These are phyloP conservation scores for Pezicula carpinea DNA, from an alignment of 2,329 filamentous ascomycete species.

Conservation along the genomic window DNA sequence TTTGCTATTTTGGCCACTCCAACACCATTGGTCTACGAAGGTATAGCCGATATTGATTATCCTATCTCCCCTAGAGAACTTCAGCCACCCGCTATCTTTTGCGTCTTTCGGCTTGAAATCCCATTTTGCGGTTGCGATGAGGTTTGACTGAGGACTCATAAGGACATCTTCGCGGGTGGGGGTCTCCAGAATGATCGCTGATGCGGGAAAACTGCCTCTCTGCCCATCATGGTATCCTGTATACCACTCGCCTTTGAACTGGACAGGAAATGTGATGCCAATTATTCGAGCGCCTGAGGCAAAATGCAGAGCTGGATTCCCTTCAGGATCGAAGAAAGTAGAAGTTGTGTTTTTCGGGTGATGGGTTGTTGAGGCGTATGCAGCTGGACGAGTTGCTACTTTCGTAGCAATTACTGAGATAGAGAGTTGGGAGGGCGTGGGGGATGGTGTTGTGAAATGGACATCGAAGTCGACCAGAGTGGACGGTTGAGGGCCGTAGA, in stretches of 20 bases:
- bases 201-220: slow-evolving; percentile 23
- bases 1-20: slow-evolving; percentile 23
- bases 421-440: slow-evolving; percentile 12
- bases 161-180: slow-evolving; percentile 21
- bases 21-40: slow-evolving; percentile 28
- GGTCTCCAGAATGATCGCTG: slow-evolving; percentile 17
- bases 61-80: slow-evolving; percentile 25
- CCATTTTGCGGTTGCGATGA: slow-evolving; percentile 24
- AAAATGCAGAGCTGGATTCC: slow-evolving; percentile 22
- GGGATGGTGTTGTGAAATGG: slow-evolving; percentile 20
- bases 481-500: slow-evolving; percentile 21
- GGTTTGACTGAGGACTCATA: slow-evolving; percentile 21
- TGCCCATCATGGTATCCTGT: slow-evolving; percentile 28
- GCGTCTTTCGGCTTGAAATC: slow-evolving; percentile 27
- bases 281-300: slow-evolving; percentile 25
- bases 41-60: slow-evolving; percentile 23
- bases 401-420: slow-evolving; percentile 21
- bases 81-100: slow-evolving; percentile 25
- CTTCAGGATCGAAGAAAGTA: slow-evolving; percentile 21
- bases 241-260: slow-evolving; percentile 24
- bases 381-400: slow-evolving; percentile 19
- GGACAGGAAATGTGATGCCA: slow-evolving; percentile 25
- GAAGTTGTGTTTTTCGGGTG: slow-evolving; percentile 18
- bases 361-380: slow-evolving; percentile 18
- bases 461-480: slow-evolving; percentile 26